Evolutionary conservation across 2,329 filamentous ascomycete genomes (phyloP).

Genomic region (Colletotrichum coccodes): DNA sequence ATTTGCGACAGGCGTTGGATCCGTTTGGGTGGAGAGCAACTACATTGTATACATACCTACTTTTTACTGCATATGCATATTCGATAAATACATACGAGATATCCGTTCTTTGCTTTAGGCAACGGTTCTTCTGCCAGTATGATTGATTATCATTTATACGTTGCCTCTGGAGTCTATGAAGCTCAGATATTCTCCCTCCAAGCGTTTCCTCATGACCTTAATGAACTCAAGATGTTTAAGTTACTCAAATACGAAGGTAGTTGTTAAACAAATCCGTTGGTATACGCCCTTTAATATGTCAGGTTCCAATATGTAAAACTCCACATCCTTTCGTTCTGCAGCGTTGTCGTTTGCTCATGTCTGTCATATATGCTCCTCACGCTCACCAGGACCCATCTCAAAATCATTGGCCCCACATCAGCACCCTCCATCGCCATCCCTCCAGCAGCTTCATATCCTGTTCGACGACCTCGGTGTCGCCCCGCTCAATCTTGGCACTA

Average conservation of each 20-base stretch:
- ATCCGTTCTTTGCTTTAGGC: too few relatives aligned
- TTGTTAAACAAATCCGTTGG: not conserved
- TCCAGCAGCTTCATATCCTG: slow-evolving; percentile 59
- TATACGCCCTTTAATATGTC: not conserved
- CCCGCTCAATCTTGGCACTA: slow-evolving; percentile 56
- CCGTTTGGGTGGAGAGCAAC: not conserved
- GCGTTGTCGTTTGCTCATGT: slow-evolving; percentile 9
- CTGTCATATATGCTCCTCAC: not conserved
- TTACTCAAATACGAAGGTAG: not conserved
- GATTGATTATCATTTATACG: too few relatives aligned
- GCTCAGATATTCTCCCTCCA: too few relatives aligned
- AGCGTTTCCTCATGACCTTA: too few relatives aligned
- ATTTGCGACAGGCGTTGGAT: not conserved
- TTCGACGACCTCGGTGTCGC: slow-evolving; percentile 56
- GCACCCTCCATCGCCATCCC: slow-evolving; percentile 67
- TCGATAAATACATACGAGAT: not conserved
- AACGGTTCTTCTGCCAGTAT: too few relatives aligned
- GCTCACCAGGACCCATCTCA: not conserved
- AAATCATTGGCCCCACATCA: slow-evolving; percentile 52
- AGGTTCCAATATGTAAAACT: not conserved
- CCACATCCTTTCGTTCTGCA: slow-evolving; percentile 5
- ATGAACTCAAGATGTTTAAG: not conserved
- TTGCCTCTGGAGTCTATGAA: not conserved
- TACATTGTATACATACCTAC: not conserved
- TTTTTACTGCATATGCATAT: not conserved